Conservation (phyloP, 2,329 filamentous ascomycete species). For the Colletotrichum camelliae region DNA sequence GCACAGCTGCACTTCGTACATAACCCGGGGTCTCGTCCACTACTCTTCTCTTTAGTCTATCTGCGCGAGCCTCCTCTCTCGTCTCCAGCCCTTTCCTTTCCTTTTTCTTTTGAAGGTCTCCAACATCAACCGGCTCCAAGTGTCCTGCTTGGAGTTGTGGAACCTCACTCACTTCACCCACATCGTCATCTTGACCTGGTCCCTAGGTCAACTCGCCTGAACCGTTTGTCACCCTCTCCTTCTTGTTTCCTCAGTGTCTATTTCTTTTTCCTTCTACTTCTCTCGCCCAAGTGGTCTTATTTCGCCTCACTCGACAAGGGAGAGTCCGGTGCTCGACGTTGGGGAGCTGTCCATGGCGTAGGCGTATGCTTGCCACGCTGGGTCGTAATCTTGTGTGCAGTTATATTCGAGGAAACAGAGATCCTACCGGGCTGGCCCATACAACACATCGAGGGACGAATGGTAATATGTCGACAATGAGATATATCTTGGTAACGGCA, state of each 20-base stretch:
- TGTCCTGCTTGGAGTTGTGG: slow-evolving; percentile 2
- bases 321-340: background rate
- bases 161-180: background rate
- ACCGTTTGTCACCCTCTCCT: slow-evolving; percentile 15
- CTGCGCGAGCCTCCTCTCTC: slow-evolving; percentile 8
- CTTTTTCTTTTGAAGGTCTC: background rate
- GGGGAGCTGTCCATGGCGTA: background rate
- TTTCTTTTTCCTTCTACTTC: background rate
- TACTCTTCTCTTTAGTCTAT: background rate
- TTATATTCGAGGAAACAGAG: background rate
- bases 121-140: slow-evolving; percentile 4
- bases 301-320: background rate
- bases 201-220: background rate
- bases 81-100: background rate
- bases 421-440: slow-evolving; percentile 6
- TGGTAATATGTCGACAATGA: background rate
- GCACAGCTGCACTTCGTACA: slow-evolving; percentile 6
- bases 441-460: background rate
- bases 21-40: background rate
- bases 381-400: background rate
- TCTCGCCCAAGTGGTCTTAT: background rate
- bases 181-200: background rate
- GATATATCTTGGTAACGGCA: background rate
- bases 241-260: background rate
- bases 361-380: background rate